Base-by-base conservation (phyloP, 768 basidiomycete genomes). In the Postia placenta region DNA sequence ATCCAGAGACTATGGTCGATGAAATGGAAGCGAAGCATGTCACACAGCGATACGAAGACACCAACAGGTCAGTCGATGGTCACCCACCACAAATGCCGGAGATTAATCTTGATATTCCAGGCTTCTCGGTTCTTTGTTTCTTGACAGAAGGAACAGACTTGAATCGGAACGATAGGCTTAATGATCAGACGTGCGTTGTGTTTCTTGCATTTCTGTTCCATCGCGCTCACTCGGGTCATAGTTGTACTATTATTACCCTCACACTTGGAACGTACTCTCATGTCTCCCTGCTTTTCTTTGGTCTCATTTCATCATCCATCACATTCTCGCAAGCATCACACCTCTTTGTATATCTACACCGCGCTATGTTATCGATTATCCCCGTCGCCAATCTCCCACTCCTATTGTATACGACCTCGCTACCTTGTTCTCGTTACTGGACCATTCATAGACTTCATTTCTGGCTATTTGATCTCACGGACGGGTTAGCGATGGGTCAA, bases 91-190 rank as follows among this genome's bases (percentile, higher is more conserved):
- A n/a, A n/a, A n/a, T n/a, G n/a, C n/a, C n/a, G n/a, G n/a, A n/a
- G n/a, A 33, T 33, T 33, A 15, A 33, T 33, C 30, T 33, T 15
- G 11, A 60, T 38, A 38, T 41, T 27, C 25, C 27, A 89, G 87
- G 61, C 59, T 81, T 9, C 62, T 90, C 35, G 79, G 85, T 28
- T 79, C 77, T 1, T 63, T 85, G 37, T 80, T 89, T 56, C 74
- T 87, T 42, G 81, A 74, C 44, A 78, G 87, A 36, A 74, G 75
- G 52, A 69, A 65, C 47, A 46, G 48, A 22, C n/a, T 17, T 23
- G 50, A 53, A 6, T 4, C 28, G 20, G n/a, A 43, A 26, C 42
- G 28, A 33, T 15, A 33, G 15, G 15, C 9, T 15, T 33, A 7
- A 33, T 33, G 9, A 33, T 33, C 9, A 33, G 7, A 33, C 15